Evolutionary conservation across 2,329 filamentous ascomycete genomes (phyloP), one percentile per base, ranked within the genome.

Genomic region (Trichophyton mentagrophytes): DNA sequence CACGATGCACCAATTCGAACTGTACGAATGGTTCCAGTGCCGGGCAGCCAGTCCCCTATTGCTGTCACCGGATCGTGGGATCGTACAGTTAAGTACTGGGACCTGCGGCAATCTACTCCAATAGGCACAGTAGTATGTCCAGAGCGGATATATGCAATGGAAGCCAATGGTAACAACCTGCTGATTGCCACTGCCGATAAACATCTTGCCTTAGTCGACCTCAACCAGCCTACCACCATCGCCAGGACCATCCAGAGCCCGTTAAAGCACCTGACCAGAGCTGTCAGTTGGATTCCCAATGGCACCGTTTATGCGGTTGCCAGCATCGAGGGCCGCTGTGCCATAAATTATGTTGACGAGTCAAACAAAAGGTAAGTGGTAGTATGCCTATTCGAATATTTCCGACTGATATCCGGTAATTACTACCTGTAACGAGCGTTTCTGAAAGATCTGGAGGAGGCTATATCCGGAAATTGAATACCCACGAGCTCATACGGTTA

Each of bases 261-360:
- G 2, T 81, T 99, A 49, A 97, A 99, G 77, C 97, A 90, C 89
- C 93, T 99, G 80, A 99, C 93, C 1, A 82, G 92, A 61, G 90
- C 95, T 11, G 89, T 97, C 58, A 92, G 87, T 77, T 96, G 92
- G 79, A 97, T 99, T 73, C 85, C 86, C 13, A 92, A 97, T 72
- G 87, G 89, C 6, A 85, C 85, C 0, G 93, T 93, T 6, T 99
- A 95, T 70, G 93, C 92, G 0, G 88, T 99, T 57, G 93, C 93
- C 60, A 95, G 89, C 71, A 96, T 97, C 68, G 93, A 99, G 73
- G 92, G 93, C 30, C 87, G 93, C 61, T 99, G 93, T 73, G 93
- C 92, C 1, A 97, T 99, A 65, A 92, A 99, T 72, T 97, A 99
- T 69, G 90, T 96, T 40, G 92, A 97, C 69, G 93, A 97, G 49